Base-by-base conservation (phyloP, 148 eudicot species). In the Cornus controversa region DNA sequence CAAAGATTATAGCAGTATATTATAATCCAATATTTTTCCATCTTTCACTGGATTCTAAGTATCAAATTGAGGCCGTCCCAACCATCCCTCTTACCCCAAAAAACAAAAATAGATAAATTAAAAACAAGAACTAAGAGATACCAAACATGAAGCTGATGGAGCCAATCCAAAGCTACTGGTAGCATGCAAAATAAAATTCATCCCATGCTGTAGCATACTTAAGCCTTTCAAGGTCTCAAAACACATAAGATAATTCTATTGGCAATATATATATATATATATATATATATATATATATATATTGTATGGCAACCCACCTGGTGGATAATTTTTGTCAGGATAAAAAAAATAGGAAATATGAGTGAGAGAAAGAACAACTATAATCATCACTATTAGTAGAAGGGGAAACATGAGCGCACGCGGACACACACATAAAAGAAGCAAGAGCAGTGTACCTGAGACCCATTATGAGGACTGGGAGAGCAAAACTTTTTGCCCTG, bases 401-500 rank as follows among this genome's bases (percentile, higher is more conserved):
- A 73, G 18, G n/a, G 74, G 53, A 74, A 71, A 28, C 31, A 58
- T 24, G 7, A 47, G 53, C n/a, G n/a, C n/a, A n/a, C n/a, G n/a
- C n/a, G n/a, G n/a, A 75, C 47, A 45, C 47, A 68, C 20, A 71
- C 34, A 62, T 74, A 16, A 14, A 50, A 79, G 68, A 69, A 36
- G 47, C 64, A 58, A 37, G 58, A 67, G 24, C 20, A 62, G 62
- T 28, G 25, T 81, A 86, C 90, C 89, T 90, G 74, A 75, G 75
- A 57, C 75, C 65, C 18, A 28, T 47, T 77, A 36, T 28, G 64
- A 60, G 81, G 77, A 70, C 69, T 84, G 66, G 75, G 63, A 71
- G 86, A 81, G 65, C 80, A 74, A 29, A 78, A 26, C 26, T 74
- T 79, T 57, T 84, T 78, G 77, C 82, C 82, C 77, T 75, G 86